A percentile compares a stretch with the other conserved stretches of the same genome.
These are phyloP conservation scores for Penicillium sp. DNA, from an alignment of 2,329 filamentous ascomycete species.

Conservation along the genomic window DNA sequence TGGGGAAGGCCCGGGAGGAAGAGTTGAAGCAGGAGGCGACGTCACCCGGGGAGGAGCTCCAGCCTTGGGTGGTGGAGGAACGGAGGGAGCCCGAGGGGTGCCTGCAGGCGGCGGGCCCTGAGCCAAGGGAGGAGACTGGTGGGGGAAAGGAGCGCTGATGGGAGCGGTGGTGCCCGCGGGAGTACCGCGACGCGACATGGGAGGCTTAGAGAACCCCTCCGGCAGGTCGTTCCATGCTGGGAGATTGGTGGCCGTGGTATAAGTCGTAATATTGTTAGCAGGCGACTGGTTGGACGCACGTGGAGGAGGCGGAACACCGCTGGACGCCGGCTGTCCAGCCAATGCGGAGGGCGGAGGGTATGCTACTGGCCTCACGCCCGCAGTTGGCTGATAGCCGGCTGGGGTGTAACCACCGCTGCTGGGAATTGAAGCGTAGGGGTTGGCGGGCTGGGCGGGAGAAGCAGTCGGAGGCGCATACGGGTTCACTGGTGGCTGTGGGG, in stretches of 20 bases:
- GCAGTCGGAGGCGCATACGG: constrained; percentile 19
- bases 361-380: constrained; percentile 30
- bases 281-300: constrained; percentile 63
- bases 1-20: constrained; percentile 59
- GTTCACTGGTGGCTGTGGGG: constrained; percentile 8
- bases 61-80: constrained; percentile 79
- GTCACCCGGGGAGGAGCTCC: constrained; percentile 61
- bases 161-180: constrained; percentile 59
- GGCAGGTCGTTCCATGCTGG: constrained; percentile 94
- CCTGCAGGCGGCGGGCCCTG: constrained; percentile 48
- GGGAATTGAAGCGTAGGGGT: constrained; percentile 32
- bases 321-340: constrained; percentile 43
- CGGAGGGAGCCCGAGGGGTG: constrained; percentile 61
- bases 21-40: constrained; percentile 62
- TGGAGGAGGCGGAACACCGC: constrained; percentile 54
- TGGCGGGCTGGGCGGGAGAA: constrained; percentile 13
- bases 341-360: constrained; percentile 42
- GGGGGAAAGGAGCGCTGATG: constrained; percentile 69
- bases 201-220: constrained; percentile 66
- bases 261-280: constrained; percentile 56
- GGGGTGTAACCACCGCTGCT: constrained; percentile 33
- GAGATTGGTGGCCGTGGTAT: constrained; percentile 59
- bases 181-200: constrained; percentile 67
- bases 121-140: constrained; percentile 48
- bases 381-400: constrained; percentile 54